These are phyloP conservation scores for Oldenlandia corymbosa DNA, from an alignment of 257 asterid genomes.

Conservation along the genomic window DNA sequence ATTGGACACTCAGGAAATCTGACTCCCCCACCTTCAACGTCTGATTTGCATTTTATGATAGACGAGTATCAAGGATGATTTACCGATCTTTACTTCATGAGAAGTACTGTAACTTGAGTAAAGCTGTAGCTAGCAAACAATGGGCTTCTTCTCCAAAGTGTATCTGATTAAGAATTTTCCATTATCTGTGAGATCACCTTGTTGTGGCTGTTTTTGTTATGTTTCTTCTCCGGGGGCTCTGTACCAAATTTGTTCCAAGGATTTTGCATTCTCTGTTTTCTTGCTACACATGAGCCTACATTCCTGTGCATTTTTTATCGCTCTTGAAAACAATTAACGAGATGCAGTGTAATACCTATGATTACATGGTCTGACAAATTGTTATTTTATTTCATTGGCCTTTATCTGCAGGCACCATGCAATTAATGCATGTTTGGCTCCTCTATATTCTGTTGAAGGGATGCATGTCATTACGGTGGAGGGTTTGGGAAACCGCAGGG, in stretches of 20 bases:
- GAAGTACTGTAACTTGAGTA: neutral
- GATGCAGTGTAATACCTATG: no score
- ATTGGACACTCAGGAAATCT: neutral
- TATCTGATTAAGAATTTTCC: neutral
- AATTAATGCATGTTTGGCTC: slow-evolving; percentile 94
- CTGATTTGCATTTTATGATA: neutral
- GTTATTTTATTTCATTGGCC: neutral
- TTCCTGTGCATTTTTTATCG: neutral
- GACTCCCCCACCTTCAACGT: neutral
- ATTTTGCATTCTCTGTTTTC: neutral
- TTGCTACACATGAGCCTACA: neutral
- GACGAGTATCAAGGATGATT: neutral
- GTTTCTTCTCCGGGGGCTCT: neutral
- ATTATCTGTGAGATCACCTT: neutral
- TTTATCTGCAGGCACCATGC: slow-evolving; percentile 63
- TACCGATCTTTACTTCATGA: no score
- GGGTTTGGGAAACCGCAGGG: slow-evolving; percentile 74
- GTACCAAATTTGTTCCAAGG: neutral
- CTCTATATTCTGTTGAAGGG: slow-evolving; percentile 92
- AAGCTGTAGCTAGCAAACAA: neutral
- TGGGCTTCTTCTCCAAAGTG: neutral
- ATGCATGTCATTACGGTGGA: slow-evolving; percentile 96
- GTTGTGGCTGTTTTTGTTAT: neutral
- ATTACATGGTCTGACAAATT: neutral
- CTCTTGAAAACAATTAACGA: no score